A percentile compares a stretch with the other conserved stretches of the same genome.
These are phyloP conservation scores for Penicillium salamii DNA, from an alignment of 495 filamentous ascomycete species.

Conservation along the genomic window DNA sequence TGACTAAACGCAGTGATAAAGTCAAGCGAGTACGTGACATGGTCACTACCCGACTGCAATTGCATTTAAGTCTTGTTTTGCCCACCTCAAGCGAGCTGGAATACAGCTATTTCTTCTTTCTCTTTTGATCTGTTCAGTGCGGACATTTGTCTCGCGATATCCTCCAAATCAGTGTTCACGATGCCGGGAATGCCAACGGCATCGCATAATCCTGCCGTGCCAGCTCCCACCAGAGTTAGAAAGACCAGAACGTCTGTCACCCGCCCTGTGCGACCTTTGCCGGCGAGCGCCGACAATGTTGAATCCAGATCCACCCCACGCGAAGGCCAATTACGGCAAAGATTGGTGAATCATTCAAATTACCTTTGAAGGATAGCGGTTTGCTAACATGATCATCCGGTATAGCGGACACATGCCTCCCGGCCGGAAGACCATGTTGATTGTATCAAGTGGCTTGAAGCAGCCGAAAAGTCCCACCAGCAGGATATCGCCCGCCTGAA, in stretches of 20 bases:
- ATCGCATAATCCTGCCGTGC: slow-evolving; percentile 1
- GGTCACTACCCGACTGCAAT: background rate
- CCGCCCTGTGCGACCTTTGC: background rate
- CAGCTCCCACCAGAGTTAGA: background rate
- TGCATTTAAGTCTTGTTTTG: slow-evolving; percentile 2
- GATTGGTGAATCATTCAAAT: background rate
- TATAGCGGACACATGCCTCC: slow-evolving; percentile 1
- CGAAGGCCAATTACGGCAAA: background rate
- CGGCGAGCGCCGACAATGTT: background rate
- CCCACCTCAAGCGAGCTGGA: background rate
- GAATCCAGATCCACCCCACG: background rate
- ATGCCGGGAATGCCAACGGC: background rate
- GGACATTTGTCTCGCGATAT: background rate
- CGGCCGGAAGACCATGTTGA: background rate
- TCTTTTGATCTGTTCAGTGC: background rate
- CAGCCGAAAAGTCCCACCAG: background rate
- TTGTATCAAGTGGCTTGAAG: slow-evolving; percentile 1
- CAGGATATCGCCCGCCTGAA: background rate
- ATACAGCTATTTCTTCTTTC: background rate
- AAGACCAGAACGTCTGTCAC: background rate
- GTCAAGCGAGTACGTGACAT: background rate
- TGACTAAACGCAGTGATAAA: background rate
- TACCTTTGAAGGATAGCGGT: background rate
- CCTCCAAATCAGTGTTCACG: background rate
- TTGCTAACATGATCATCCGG: background rate